Conservation (phyloP, 306 rosid genomes). For the Ormosia emarginata region DNA sequence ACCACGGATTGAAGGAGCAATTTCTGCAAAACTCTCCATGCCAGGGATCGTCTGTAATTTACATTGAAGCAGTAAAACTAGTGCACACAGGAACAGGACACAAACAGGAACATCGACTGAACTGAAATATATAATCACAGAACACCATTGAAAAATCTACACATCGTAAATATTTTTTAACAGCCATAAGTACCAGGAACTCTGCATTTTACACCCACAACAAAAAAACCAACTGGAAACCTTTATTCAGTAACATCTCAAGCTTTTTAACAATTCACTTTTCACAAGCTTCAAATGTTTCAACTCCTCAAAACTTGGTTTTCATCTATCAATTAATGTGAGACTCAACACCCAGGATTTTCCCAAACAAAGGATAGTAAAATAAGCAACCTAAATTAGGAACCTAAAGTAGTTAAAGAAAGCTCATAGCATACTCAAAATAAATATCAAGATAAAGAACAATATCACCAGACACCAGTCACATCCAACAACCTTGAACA, state of each 20-base stretch:
- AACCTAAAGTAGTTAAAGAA: neutral
- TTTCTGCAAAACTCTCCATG: conserved; percentile 74
- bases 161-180: neutral
- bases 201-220: neutral
- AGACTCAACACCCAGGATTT: neutral
- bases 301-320: neutral
- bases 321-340: neutral
- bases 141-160: neutral
- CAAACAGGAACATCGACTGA: neutral
- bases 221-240: neutral
- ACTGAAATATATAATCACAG: neutral
- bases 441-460: neutral
- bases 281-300: neutral
- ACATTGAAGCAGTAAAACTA: neutral
- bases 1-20: conserved; percentile 71
- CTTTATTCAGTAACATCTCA: neutral
- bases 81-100: neutral
- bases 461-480: neutral
- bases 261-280: neutral
- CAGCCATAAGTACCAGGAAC: neutral
- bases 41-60: conserved; percentile 86
- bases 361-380: neutral
- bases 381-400: neutral
- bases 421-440: neutral
- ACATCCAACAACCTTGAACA: neutral